Evolutionary conservation across 1,284 basidiomycete genomes (phyloP).

Genomic region (Tilletia indica): DNA sequence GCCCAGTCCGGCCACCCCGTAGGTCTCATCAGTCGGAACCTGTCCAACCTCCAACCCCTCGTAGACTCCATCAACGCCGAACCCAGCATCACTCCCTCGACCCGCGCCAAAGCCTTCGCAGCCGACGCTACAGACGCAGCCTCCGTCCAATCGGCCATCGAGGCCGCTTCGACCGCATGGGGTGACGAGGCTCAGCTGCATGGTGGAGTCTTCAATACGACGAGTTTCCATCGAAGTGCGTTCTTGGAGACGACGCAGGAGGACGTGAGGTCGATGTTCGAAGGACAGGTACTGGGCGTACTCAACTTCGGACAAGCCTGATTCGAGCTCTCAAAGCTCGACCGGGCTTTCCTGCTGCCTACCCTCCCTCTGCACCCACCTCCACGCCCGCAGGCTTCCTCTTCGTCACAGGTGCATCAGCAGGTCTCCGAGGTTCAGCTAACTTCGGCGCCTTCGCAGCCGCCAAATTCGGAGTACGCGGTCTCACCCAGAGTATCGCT

Average conservation of each 20-base stretch:
- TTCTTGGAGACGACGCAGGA: conserved; percentile 18
- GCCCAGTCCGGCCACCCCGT: conserved; percentile 19
- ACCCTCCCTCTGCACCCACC: neutral
- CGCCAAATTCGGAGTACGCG: conserved; percentile 20
- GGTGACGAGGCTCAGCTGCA: neutral
- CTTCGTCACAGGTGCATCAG: conserved; percentile 21
- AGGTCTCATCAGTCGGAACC: conserved; percentile 17
- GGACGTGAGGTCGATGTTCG: neutral
- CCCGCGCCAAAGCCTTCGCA: conserved; percentile 13
- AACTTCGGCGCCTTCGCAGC: conserved; percentile 22
- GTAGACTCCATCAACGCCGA: conserved; percentile 11
- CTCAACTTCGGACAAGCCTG: conserved; percentile 23
- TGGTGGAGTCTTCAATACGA: conserved; percentile 19
- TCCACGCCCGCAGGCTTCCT: conserved; percentile 15
- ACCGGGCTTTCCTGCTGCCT: neutral
- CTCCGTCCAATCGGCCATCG: conserved; percentile 9
- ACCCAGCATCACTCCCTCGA: neutral
- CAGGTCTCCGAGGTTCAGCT: conserved; percentile 18
- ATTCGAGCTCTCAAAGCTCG: conserved; percentile 10
- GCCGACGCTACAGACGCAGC: conserved; percentile 16
- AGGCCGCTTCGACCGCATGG: neutral
- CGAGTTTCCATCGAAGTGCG: neutral
- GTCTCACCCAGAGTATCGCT: conserved; percentile 49
- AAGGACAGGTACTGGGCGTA: conserved; percentile 16
- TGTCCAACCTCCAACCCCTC: conserved; percentile 14